Evolutionary conservation across 345 rosid species (phyloP).

Genomic region (Populus pruinosa): DNA sequence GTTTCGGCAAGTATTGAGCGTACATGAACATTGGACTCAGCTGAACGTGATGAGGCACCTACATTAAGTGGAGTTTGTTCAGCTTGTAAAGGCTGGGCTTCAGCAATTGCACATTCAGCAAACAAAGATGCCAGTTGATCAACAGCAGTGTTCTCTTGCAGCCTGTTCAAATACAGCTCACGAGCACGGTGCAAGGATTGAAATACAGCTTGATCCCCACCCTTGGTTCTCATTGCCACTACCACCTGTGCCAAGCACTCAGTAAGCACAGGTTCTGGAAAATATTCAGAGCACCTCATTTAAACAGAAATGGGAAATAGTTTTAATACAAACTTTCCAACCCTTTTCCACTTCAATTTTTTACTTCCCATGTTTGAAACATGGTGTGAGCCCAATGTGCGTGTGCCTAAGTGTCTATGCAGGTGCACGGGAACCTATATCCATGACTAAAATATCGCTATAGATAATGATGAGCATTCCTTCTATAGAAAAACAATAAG

Average conservation of each 20-base stretch:
- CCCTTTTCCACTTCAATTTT: background rate
- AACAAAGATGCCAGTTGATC: conserved; percentile 88
- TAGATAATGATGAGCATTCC: background rate
- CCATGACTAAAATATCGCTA: background rate
- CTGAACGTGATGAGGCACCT: conserved; percentile 21
- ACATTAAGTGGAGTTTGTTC: conserved; percentile 24
- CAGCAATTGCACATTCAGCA: conserved; percentile 86
- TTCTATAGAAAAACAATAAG: background rate
- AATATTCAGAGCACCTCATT: background rate
- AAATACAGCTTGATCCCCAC: conserved; percentile 79
- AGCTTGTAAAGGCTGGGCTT: conserved; percentile 52
- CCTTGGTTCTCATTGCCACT: conserved; percentile 63
- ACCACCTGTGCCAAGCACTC: conserved; percentile 53
- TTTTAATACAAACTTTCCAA: background rate
- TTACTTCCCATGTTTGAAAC: background rate
- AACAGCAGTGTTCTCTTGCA: conserved; percentile 50
- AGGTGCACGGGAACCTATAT: background rate
- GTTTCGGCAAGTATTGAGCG: conserved; percentile 75
- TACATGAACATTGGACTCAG: conserved; percentile 38
- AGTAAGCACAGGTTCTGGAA: background rate
- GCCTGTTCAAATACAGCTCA: conserved; percentile 51
- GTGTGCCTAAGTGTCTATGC: background rate
- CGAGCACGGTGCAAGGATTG: conserved; percentile 66
- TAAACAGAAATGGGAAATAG: background rate
- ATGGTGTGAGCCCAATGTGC: background rate